Base-by-base conservation (phyloP, 2,329 filamentous ascomycete species). In the Calonectria fujianensis region DNA sequence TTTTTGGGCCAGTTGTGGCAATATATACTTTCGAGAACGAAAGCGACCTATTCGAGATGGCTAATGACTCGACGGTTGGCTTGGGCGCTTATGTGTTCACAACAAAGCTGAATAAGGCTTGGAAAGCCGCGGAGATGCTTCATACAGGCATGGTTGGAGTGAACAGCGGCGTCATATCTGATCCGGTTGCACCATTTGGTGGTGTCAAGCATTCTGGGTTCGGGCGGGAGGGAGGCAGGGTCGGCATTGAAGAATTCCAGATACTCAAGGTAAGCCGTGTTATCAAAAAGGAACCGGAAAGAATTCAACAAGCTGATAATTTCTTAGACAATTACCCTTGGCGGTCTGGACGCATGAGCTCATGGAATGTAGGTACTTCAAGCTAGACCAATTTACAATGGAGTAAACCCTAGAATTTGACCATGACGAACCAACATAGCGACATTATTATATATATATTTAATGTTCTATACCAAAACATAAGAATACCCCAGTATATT, bases 161-260 rank as follows among this genome's bases (percentile, higher is more conserved):
- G 2, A 81, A 79, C 39, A 73, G 41, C 8, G 64, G 64, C 20
- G 37, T 91, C 35, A 88, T 90, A 73, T 89, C 87, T 13, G 88
- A 89, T 70, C 84, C 85, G 20, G 87, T 87, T 0, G 81, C 87
- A 52, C 88, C 88, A 2, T 95, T 95, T 81, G 94, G 94, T 24
- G 94, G 94, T 75, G 91, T 95, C 57, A 95, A 95, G 85, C 88
- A 94, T 84, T 93, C 91, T 78, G 94, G 94, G 45, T 94, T 94
- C 79, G 93, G 93, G 16, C 87, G 92, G 67, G 94, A 95, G 83
- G 93, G 93, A 24, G 92, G 91, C 75, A 89, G 90, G 81, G 93
- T 94, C 74, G 93, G 93, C 18, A 90, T 94, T 75, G 90, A 92
- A 37, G 93, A 95, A 84, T 95, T 50, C 18, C 63, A 66, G 29